Base-by-base conservation (phyloP, 805 yeast species). In the Zygotorulaspora florentina region DNA sequence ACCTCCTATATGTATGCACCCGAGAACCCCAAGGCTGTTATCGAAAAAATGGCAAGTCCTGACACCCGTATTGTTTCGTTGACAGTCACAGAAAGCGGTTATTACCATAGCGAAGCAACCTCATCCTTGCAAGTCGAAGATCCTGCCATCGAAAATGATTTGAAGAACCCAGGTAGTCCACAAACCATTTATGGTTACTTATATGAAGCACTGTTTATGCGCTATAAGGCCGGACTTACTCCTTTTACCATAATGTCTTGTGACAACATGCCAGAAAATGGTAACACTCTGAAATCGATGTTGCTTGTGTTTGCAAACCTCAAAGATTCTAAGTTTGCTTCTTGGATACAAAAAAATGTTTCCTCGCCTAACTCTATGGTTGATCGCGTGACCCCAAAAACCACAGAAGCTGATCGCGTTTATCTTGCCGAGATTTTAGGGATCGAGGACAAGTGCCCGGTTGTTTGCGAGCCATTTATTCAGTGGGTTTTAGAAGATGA, bases 191-290 rank as follows among this genome's bases (percentile, higher is more conserved):
- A 43, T 18, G 46, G 46, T 4, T 43, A 43, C 36, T 18, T 43
- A 20, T 44, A 44, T 28, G 44, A 44, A 10, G 47, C 47, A 9
- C 20, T 44, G 30, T 39, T 31, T 9, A 15, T 39, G 11, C 47
- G 47, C 40, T 33, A 39, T 31, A 31, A 44, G 12, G 29, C n/a
- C 29, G 47, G 47, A 9, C 43, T 20, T 13, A n/a, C 34, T 25
- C 44, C 47, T 9, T 44, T 44, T 17, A 44, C 47, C 12, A 34
- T 44, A 7, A 44, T 44, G 47, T 44, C 47, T 7, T 44, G 47
- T 15, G 47, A 44, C n/a, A 44, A 44, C 15, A 44, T 44, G 47
- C 47, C 47, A 11, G 39, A 44, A 11, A 44, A 44, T 33, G 47
- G 47, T 31, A 34, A 30, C 17, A 44, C 47, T 11, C 13, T 44